Evolutionary conservation across 208 protist genomes (phyloP), one percentile per base, ranked within the genome.

Genomic region (Strigomonas culicis): DNA sequence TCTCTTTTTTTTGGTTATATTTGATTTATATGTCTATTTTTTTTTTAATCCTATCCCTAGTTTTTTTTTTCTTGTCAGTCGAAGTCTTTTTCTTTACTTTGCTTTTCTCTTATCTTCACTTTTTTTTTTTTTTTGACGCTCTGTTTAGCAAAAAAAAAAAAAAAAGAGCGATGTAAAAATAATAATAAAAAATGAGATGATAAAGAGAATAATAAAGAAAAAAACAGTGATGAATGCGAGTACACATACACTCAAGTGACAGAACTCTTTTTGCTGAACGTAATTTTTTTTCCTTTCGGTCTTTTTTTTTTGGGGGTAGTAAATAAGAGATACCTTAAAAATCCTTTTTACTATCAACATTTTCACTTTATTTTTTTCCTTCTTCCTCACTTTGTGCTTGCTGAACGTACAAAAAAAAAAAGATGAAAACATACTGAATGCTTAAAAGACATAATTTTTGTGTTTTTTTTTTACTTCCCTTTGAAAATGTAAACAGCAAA

Each of bases 321-420:
- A n/a, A n/a, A n/a, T n/a, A 30, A 8, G 28, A 25, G 28, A 31
- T 52, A 34, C 39, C 27, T 64, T 22, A n/a, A 43, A 4, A 25
- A 6, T 64, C 59, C 19, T 27, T 64, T 24, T 64, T 52, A 21
- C 22, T 19, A 46, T 8, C 39, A 44, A 44, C 11, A 44, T 46
- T 30, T 49, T 43, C 34, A 7, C 21, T 67, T 28, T 67, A 25
- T 67, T 59, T 58, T 59, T 67, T 59, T 52, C 28, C 24, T 28
- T 51, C 59, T 52, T 31, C 31, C 53, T 36, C n/a, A n/a, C 25
- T 17, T 59, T 53, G 11, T n/a, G 19, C 19, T 15, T 24, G 49
- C 19, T 53, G 39, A 8, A 44, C n/a, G n/a, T n/a, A n/a, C n/a
- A n/a, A n/a, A n/a, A n/a, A n/a, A n/a, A n/a, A n/a, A n/a, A n/a